Evolutionary conservation across 768 basidiomycete species (phyloP).

Genomic region (Leucocoprinus sp.): DNA sequence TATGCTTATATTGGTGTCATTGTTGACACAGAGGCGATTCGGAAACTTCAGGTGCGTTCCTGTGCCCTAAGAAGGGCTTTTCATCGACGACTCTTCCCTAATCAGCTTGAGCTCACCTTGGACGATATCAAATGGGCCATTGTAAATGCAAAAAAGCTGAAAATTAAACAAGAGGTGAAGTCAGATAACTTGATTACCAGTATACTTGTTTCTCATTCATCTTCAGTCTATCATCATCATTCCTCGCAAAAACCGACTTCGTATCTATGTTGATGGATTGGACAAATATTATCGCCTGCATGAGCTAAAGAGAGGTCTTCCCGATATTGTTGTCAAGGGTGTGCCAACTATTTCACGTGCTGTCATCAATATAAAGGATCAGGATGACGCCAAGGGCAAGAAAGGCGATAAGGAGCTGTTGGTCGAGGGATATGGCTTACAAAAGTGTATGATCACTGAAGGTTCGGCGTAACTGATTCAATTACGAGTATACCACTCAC

Average conservation of each 20-base stretch:
- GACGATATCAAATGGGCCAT: constrained; percentile 94
- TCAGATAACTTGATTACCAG: too few species aligned
- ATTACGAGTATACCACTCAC: constrained; percentile 12
- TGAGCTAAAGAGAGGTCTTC: constrained; percentile 76
- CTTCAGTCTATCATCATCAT: constrained; percentile 67
- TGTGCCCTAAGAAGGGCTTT: neutral
- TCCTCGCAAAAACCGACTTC: constrained; percentile 62
- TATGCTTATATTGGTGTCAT: constrained; percentile 93
- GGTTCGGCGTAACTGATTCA: constrained; percentile 36
- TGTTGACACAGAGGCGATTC: constrained; percentile 80
- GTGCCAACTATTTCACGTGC: constrained; percentile 83
- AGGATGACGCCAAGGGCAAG: constrained; percentile 68
- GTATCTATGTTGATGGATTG: constrained; percentile 70
- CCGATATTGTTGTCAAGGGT: constrained; percentile 87
- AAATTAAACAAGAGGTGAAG: constrained; percentile 78
- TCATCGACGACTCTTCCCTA: neutral
- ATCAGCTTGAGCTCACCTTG: constrained; percentile 82
- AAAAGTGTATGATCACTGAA: constrained; percentile 95
- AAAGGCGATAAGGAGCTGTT: constrained; percentile 88
- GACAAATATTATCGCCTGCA: constrained; percentile 82
- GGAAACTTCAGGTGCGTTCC: constrained; percentile 68
- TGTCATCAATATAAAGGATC: constrained; percentile 93
- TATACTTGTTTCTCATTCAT: constrained; percentile 1
- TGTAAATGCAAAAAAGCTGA: constrained; percentile 78
- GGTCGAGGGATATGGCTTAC: constrained; percentile 94